phyloP scores from a whole-genome alignment of 2,329 filamentous ascomycete genomes.

The Xylariomycetidae sp. region DNA sequence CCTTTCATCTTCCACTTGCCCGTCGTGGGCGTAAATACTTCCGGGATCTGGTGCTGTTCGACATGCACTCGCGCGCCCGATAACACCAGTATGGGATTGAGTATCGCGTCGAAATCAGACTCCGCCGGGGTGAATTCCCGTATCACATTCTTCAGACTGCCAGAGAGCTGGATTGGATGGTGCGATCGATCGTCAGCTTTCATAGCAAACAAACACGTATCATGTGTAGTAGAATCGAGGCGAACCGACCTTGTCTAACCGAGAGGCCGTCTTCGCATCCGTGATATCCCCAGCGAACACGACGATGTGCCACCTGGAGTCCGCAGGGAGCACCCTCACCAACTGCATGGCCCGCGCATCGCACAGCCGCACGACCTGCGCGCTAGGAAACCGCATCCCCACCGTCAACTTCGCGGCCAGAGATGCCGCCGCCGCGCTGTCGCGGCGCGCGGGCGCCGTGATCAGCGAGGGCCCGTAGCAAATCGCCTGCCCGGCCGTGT shows the following conservation, averaged over 20 bases:
- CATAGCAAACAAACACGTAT: no score
- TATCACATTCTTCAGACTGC: slow-evolving; percentile 19
- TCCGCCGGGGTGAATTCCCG: slow-evolving; percentile 36
- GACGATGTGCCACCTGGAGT: slow-evolving; percentile 40
- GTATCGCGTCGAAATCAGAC: slow-evolving; percentile 46
- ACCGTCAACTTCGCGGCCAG: slow-evolving; percentile 39
- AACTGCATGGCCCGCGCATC: slow-evolving; percentile 55
- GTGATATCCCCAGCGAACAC: slow-evolving; percentile 50
- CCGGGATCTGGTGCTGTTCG: slow-evolving; percentile 49
- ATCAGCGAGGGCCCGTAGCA: slow-evolving; percentile 48
- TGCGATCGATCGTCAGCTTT: slow-evolving; percentile 5
- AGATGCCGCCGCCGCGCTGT: slow-evolving; percentile 26
- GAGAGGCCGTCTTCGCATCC: slow-evolving; percentile 27
- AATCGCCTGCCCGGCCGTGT: slow-evolving; percentile 56
- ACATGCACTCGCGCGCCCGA: slow-evolving; percentile 41
- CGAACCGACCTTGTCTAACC: slow-evolving; percentile 22
- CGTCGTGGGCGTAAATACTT: slow-evolving; percentile 50
- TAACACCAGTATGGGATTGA: slow-evolving; percentile 53
- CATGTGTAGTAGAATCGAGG: no score
- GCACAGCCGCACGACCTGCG: slow-evolving; percentile 54
- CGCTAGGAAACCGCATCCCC: slow-evolving; percentile 54
- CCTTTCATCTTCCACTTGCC: slow-evolving; percentile 52
- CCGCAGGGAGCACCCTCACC: slow-evolving; percentile 43
- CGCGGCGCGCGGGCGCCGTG: slow-evolving; percentile 28
- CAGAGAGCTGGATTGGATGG: slow-evolving; percentile 13